phyloP scores from a whole-genome alignment of 148 eudicot genomes.

The Nepenthes gracilis region DNA sequence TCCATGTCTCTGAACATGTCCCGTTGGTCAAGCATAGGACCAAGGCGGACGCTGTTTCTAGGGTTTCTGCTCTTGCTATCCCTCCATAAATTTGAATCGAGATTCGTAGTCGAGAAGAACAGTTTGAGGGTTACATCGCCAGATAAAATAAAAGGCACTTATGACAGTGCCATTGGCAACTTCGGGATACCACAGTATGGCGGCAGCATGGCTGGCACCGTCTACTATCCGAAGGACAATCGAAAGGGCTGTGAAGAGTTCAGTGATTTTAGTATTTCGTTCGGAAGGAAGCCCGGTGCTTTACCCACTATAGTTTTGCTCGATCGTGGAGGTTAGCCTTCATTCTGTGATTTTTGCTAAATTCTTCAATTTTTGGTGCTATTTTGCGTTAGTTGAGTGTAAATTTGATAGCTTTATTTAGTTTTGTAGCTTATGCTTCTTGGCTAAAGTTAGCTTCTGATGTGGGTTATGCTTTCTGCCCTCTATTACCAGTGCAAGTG shows the following conservation, averaged over 20 bases:
- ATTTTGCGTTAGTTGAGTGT: too few relatives aligned
- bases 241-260: not conserved
- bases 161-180: conserved; percentile 6
- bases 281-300: conserved; percentile 1
- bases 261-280: too few relatives aligned
- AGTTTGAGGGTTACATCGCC: conserved; percentile 1
- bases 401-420: too few relatives aligned
- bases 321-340: conserved; percentile 5
- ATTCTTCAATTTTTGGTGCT: too few relatives aligned
- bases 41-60: conserved; percentile 8
- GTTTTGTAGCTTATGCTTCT: too few relatives aligned
- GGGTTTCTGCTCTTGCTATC: conserved; percentile 34
- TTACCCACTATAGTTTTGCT: conserved; percentile 1
- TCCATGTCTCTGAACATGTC: too few relatives aligned
- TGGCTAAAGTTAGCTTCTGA: too few relatives aligned
- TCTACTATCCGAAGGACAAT: not conserved
- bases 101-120: conserved; percentile 10
- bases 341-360: too few relatives aligned
- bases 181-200: conserved; percentile 7
- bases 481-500: too few relatives aligned
- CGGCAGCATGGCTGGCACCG: conserved; percentile 3
- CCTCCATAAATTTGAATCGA: not conserved
- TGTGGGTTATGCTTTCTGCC: too few relatives aligned
- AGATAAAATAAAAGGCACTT: not conserved
- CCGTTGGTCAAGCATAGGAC: too few relatives aligned